Percentiles rank a stretch among this genome's conserved stretches.
Conservation (phyloP, 345 rosid genomes). For the Anastatica hierochuntica region DNA sequence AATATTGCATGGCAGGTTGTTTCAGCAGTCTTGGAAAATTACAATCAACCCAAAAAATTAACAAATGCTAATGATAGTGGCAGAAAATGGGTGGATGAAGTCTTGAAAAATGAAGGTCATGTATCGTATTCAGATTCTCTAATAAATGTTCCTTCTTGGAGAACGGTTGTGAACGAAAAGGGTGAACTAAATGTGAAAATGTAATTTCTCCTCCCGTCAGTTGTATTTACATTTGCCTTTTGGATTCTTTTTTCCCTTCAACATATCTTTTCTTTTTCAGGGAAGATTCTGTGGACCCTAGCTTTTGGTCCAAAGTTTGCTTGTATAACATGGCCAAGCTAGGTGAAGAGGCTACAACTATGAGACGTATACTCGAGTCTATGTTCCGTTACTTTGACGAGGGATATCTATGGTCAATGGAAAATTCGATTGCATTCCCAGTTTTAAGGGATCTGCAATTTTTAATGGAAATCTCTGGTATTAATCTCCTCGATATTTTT, state of each 20-base stretch:
- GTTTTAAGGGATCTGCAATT: slow-evolving; percentile 84
- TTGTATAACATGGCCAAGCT: slow-evolving; percentile 87
- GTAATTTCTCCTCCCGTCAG: slow-evolving; percentile 33
- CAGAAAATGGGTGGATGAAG: slow-evolving; percentile 69
- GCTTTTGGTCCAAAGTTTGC: slow-evolving; percentile 94
- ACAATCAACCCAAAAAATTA: slow-evolving; percentile 33
- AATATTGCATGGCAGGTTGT: slow-evolving; percentile 53
- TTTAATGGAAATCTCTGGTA: slow-evolving; percentile 81
- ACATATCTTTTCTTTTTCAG: slow-evolving; percentile 28
- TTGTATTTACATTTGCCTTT: neutral
- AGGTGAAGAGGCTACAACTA: slow-evolving; percentile 87
- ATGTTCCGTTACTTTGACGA: slow-evolving; percentile 79
- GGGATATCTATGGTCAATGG: slow-evolving; percentile 65
- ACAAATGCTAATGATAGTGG: slow-evolving; percentile 36
- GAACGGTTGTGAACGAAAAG: slow-evolving; percentile 56
- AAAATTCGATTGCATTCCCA: slow-evolving; percentile 62
- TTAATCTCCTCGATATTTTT: slow-evolving; percentile 8
- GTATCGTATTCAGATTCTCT: slow-evolving; percentile 37
- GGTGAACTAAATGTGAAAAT: slow-evolving; percentile 59
- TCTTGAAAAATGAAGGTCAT: slow-evolving; percentile 61
- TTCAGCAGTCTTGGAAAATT: slow-evolving; percentile 81
- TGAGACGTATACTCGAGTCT: slow-evolving; percentile 80
- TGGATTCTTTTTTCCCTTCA: slow-evolving; percentile 2
- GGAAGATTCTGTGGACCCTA: slow-evolving; percentile 64
- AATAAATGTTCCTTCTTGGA: slow-evolving; percentile 63